Evolutionary conservation across 768 basidiomycete species (phyloP).

Genomic region (Auriculariales sp.): DNA sequence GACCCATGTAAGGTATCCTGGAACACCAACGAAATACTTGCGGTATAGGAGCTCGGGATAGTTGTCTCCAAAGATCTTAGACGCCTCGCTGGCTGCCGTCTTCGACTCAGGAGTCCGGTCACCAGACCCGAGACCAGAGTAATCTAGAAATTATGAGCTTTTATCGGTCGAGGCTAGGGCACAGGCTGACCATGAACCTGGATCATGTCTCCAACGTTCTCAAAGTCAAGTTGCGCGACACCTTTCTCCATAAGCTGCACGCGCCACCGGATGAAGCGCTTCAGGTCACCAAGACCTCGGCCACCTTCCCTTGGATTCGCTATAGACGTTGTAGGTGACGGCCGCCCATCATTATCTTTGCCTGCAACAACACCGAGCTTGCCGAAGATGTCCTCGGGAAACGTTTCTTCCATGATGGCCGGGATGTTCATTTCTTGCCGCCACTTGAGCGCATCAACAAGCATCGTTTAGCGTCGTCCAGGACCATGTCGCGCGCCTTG

Average conservation of each 20-base stretch:
- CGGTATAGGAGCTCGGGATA: slow-evolving; percentile 66
- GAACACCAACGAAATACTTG: slow-evolving; percentile 77
- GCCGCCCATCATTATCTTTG: slow-evolving; percentile 53
- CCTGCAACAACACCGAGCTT: slow-evolving; percentile 52
- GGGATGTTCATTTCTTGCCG: slow-evolving; percentile 50
- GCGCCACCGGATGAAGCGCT: slow-evolving; percentile 74
- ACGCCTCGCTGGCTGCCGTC: slow-evolving; percentile 58
- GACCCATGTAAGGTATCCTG: slow-evolving; percentile 60
- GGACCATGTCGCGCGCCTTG: slow-evolving; percentile 31
- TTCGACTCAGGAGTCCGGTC: slow-evolving; percentile 63
- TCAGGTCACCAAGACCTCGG: slow-evolving; percentile 61
- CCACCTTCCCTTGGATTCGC: slow-evolving; percentile 53
- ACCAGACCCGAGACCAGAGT: slow-evolving; percentile 54
- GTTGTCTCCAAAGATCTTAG: slow-evolving; percentile 57
- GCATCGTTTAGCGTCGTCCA: slow-evolving; percentile 46
- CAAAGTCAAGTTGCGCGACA: slow-evolving; percentile 51
- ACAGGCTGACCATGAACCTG: slow-evolving; percentile 48
- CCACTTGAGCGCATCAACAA: slow-evolving; percentile 58
- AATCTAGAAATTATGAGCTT: slow-evolving; percentile 45
- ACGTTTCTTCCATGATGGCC: slow-evolving; percentile 41
- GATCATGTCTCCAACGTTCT: slow-evolving; percentile 50
- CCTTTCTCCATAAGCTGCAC: slow-evolving; percentile 62
- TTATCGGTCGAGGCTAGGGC: neutral
- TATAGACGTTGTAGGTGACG: slow-evolving; percentile 66
- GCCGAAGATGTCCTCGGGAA: slow-evolving; percentile 49